A percentile compares a stretch with the other conserved stretches of the same genome.
phyloP scores from a whole-genome alignment of 2,329 filamentous ascomycete species.

The Colletotrichum zoysiae region DNA sequence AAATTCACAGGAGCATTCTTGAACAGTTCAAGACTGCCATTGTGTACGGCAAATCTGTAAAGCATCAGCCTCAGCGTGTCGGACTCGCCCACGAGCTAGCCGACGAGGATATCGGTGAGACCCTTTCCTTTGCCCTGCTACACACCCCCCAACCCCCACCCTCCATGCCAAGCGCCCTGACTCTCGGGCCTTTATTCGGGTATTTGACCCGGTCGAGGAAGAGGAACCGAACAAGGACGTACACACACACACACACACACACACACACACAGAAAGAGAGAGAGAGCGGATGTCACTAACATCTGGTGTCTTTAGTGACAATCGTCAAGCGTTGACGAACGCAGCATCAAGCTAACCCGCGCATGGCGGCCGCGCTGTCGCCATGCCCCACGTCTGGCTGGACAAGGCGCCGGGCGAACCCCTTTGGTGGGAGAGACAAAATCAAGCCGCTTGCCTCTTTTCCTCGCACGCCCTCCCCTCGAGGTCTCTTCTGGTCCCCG shows the following conservation, averaged over 20 bases:
- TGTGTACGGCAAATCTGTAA: constrained; percentile 97
- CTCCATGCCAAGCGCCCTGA: background rate
- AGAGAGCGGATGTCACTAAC: constrained; percentile 45
- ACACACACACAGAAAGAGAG: background rate
- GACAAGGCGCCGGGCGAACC: constrained; percentile 9
- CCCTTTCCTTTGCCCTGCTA: background rate
- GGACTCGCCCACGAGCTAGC: constrained; percentile 90
- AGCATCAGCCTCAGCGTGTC: constrained; percentile 97
- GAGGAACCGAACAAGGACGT: background rate
- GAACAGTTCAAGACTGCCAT: constrained; percentile 96
- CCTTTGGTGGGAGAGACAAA: constrained; percentile 1
- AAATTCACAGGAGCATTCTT: constrained; percentile 95
- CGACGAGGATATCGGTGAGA: constrained; percentile 96
- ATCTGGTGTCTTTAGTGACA: constrained; percentile 50
- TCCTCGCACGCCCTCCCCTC: constrained; percentile 9
- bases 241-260: background rate
- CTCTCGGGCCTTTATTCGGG: background rate
- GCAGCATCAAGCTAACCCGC: constrained; percentile 17
- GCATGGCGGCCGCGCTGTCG: constrained; percentile 24
- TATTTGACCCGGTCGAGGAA: background rate
- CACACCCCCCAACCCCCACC: background rate
- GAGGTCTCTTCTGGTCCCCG: constrained; percentile 4
- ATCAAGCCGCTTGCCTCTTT: constrained; percentile 27
- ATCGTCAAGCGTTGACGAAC: constrained; percentile 75
- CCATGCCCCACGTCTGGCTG: constrained; percentile 18